A percentile compares a stretch with the other conserved stretches of the same genome.
Conservation (phyloP, 2,329 filamentous ascomycete genomes). For the Phyllosticta citribraziliensis region DNA sequence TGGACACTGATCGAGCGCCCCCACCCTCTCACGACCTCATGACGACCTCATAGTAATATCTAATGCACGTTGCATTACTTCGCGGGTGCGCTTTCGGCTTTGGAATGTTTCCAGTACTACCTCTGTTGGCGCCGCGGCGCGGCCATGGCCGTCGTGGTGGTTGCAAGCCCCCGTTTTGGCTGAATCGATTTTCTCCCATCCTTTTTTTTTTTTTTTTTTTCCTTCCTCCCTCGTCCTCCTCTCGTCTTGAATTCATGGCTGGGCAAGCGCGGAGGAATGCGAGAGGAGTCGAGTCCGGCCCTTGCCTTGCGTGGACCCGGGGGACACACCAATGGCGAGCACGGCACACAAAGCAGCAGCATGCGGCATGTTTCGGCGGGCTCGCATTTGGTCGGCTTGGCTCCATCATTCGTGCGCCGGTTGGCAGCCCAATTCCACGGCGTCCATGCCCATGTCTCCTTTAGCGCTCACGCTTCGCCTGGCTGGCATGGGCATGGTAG, state of each 20-base stretch:
- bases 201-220: too few relatives aligned
- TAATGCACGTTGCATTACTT: slow-evolving; percentile 11
- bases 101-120: slow-evolving; percentile 10
- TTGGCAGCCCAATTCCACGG: slow-evolving; percentile 7
- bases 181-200: slow-evolving; percentile 4
- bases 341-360: too few relatives aligned
- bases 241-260: neutral
- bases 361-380: slow-evolving; percentile 4
- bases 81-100: slow-evolving; percentile 8
- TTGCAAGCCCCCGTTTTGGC: slow-evolving; percentile 8
- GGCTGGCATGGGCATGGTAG: neutral
- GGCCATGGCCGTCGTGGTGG: neutral
- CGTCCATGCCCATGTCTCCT: slow-evolving; percentile 5
- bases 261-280: slow-evolving; percentile 6
- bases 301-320: slow-evolving; percentile 2
- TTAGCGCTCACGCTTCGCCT: neutral
- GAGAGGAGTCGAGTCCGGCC: neutral
- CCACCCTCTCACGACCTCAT: slow-evolving; percentile 7
- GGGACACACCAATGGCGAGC: slow-evolving; percentile 5
- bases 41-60: slow-evolving; percentile 12
- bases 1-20: slow-evolving; percentile 23
- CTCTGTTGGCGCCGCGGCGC: neutral
- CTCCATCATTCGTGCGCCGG: neutral
- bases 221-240: too few relatives aligned
- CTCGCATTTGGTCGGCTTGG: neutral